phyloP scores from a whole-genome alignment of 768 basidiomycete species.

The Lentinula aciculospora region DNA sequence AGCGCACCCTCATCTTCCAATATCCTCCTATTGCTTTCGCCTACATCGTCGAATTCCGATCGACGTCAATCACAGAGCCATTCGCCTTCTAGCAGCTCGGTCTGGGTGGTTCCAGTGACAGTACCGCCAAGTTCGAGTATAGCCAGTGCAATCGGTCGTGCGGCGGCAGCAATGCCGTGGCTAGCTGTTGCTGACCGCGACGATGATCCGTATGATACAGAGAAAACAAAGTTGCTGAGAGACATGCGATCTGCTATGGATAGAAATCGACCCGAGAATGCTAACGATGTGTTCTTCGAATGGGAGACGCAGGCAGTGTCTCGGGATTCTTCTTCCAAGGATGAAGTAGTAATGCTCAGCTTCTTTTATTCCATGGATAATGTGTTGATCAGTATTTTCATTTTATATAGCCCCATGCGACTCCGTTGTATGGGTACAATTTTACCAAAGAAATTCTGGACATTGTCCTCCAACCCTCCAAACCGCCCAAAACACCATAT shows the following conservation, averaged over 20 bases:
- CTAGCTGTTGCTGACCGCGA: constrained; percentile 14
- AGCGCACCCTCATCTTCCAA: constrained; percentile 34
- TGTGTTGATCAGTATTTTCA: not conserved
- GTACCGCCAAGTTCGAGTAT: constrained; percentile 55
- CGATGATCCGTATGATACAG: constrained; percentile 2
- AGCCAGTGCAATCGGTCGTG: constrained; percentile 56
- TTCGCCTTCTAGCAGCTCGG: constrained; percentile 31
- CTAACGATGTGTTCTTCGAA: constrained; percentile 54
- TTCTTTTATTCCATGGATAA: not conserved
- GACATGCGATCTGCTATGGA: constrained; percentile 29
- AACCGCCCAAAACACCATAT: constrained; percentile 34
- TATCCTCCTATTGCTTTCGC: constrained; percentile 45
- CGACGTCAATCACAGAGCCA: constrained; percentile 12
- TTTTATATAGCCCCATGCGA: not conserved
- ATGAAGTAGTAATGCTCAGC: not conserved
- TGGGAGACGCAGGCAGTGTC: constrained; percentile 39
- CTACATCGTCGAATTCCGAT: constrained; percentile 12
- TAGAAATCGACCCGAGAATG: constrained; percentile 40
- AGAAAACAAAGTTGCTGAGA: constrained; percentile 15
- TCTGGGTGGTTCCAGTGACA: constrained; percentile 55
- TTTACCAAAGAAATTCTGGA: constrained; percentile 58
- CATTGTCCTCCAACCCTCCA: constrained; percentile 40
- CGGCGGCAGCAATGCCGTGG: constrained; percentile 40
- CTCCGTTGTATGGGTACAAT: constrained; percentile 25
- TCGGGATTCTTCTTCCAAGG: not conserved